A percentile compares a stretch with the other conserved stretches of the same genome.
Conservation (phyloP, 495 filamentous ascomycete genomes). For the Monascus purpureus region DNA sequence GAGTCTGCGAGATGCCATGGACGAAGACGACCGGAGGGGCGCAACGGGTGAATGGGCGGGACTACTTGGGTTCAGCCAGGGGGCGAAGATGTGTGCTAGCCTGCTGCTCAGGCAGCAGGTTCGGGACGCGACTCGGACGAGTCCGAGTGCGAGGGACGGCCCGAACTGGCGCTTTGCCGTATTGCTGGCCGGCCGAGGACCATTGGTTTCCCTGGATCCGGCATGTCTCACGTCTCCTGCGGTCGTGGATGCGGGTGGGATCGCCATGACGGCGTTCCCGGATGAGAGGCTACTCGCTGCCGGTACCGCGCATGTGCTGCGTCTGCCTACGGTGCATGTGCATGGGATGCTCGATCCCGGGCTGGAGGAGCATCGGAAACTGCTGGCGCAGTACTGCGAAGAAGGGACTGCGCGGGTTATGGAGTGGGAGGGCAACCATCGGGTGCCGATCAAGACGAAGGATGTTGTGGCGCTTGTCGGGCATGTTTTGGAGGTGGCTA, state of each 20-base stretch:
- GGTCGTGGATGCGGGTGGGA: slow-evolving; percentile 40
- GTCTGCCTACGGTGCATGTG: slow-evolving; percentile 45
- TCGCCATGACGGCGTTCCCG: slow-evolving; percentile 10
- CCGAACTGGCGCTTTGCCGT: slow-evolving; percentile 18
- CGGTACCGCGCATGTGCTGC: slow-evolving; percentile 14
- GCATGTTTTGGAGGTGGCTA: slow-evolving; percentile 29
- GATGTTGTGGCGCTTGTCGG: slow-evolving; percentile 38
- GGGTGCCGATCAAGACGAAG: slow-evolving; percentile 39
- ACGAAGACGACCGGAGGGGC: slow-evolving; percentile 24
- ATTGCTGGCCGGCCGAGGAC: slow-evolving; percentile 41
- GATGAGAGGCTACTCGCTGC: too few species aligned
- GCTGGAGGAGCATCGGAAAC: slow-evolving; percentile 32
- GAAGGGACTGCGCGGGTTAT: slow-evolving; percentile 26
- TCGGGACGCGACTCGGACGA: slow-evolving; percentile 12
- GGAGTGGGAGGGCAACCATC: slow-evolving; percentile 47
- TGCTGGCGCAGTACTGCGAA: slow-evolving; percentile 36
- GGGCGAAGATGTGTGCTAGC: slow-evolving; percentile 42
- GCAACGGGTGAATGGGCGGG: slow-evolving; percentile 41
- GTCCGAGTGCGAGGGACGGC: not conserved
- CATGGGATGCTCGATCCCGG: slow-evolving; percentile 43
- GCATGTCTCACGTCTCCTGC: slow-evolving; percentile 33
- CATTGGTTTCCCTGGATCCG: slow-evolving; percentile 34
- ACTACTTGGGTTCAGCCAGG: slow-evolving; percentile 35
- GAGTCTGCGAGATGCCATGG: slow-evolving; percentile 4
- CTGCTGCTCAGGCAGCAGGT: slow-evolving; percentile 34